phyloP scores from a whole-genome alignment of 2,329 filamentous ascomycete genomes.

The Microcera coccophila region DNA sequence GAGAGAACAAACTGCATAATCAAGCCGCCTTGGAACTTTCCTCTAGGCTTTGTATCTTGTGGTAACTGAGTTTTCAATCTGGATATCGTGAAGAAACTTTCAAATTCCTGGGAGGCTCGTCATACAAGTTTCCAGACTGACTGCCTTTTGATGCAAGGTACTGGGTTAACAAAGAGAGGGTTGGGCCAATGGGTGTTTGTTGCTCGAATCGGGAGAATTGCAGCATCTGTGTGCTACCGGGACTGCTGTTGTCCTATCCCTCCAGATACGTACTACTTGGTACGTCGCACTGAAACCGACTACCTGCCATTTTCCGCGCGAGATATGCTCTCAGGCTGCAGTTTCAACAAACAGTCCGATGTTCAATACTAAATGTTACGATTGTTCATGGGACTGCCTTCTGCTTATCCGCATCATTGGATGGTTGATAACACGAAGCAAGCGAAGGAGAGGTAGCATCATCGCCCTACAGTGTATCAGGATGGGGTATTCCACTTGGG shows the following conservation, averaged over 20 bases:
- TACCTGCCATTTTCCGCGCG: not conserved
- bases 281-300: not conserved
- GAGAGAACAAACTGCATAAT: conserved; percentile 1
- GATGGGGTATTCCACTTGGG: not conserved
- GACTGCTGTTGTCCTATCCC: too few species aligned
- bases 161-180: too few species aligned
- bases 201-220: conserved; percentile 6
- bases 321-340: not conserved
- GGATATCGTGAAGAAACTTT: not conserved
- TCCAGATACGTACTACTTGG: not conserved
- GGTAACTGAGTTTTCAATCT: not conserved
- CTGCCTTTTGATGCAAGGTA: too few species aligned
- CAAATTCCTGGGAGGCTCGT: too few species aligned
- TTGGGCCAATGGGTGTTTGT: too few species aligned
- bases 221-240: conserved; percentile 15
- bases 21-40: not conserved
- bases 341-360: not conserved
- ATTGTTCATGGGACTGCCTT: too few species aligned
- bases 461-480: not conserved
- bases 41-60: not conserved
- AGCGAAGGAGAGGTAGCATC: not conserved
- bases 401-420: not conserved
- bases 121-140: not conserved
- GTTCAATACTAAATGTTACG: not conserved
- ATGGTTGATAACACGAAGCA: not conserved